These are phyloP conservation scores for Pachysolen tannophilus DNA, from an alignment of 805 yeast species.

Conservation along the genomic window DNA sequence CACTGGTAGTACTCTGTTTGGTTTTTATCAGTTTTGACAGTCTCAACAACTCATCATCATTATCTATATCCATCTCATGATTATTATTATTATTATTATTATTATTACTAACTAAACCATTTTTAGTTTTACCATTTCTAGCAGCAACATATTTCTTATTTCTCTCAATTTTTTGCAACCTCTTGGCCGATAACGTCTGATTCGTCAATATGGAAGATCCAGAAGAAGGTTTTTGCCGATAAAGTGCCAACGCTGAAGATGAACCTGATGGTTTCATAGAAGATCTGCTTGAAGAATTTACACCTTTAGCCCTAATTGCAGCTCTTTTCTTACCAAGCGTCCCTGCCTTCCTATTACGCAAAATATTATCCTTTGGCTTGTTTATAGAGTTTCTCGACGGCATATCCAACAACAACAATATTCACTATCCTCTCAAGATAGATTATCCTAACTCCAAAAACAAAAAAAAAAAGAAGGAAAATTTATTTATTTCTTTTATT, in stretches of 20 bases:
- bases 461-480: slow-evolving; percentile 2
- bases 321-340: slow-evolving; percentile 49
- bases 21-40: slow-evolving; percentile 15
- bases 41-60: slow-evolving; percentile 17
- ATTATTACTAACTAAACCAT: slow-evolving; percentile 38
- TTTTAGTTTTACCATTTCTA: slow-evolving; percentile 33
- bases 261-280: slow-evolving; percentile 16
- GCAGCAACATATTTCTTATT: slow-evolving; percentile 63
- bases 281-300: slow-evolving; percentile 15
- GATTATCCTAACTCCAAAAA: too few species aligned
- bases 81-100: slow-evolving; percentile 30
- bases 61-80: slow-evolving; percentile 42
- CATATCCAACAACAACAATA: too few species aligned
- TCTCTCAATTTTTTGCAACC: slow-evolving; percentile 72
- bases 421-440: too few species aligned
- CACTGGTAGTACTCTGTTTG: slow-evolving; percentile 27
- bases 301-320: slow-evolving; percentile 14
- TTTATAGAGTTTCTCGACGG: slow-evolving; percentile 79
- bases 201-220: slow-evolving; percentile 36
- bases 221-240: slow-evolving; percentile 25
- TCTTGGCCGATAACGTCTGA: slow-evolving; percentile 64
- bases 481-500: neutral
- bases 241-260: slow-evolving; percentile 33
- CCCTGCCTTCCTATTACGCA: slow-evolving; percentile 40
- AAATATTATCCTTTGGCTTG: slow-evolving; percentile 60